phyloP scores from a whole-genome alignment of 176 grass and related monocot species.

The Eragrostis nindensis region DNA sequence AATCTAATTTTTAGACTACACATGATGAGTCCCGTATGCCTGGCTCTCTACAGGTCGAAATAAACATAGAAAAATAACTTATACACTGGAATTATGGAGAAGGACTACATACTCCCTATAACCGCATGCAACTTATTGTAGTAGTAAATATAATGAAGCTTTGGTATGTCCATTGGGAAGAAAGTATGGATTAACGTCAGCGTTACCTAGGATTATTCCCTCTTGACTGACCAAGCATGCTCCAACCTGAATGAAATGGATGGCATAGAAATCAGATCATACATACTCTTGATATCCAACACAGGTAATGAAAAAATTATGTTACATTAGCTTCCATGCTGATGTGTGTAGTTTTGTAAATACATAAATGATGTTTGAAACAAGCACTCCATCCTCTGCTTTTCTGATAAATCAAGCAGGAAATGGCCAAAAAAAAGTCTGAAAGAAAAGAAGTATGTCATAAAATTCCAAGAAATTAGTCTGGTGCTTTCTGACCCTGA shows the following conservation, averaged over 20 bases:
- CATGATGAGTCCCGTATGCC: neutral
- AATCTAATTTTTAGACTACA: neutral
- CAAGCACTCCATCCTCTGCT: neutral
- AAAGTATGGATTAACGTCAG: slow-evolving; percentile 27
- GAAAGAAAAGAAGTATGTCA: neutral
- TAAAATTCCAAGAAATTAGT: neutral
- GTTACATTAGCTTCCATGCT: neutral
- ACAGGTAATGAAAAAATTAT: neutral
- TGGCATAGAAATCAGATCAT: slow-evolving; percentile 17
- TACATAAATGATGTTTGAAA: slow-evolving; percentile 2
- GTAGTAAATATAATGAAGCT: neutral
- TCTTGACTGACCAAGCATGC: slow-evolving; percentile 95
- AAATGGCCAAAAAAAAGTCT: neutral
- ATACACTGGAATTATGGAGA: neutral
- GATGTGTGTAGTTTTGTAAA: neutral
- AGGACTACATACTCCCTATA: neutral
- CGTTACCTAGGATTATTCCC: slow-evolving; percentile 95
- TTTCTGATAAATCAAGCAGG: slow-evolving; percentile 30
- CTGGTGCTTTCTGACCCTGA: neutral
- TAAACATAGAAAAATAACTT: neutral
- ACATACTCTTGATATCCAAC: neutral
- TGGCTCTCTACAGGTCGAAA: neutral
- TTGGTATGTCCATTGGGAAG: neutral
- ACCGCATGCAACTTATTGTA: neutral
- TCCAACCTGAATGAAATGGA: slow-evolving; percentile 69